Conservation (phyloP, 331 rosid species). For the Prunus yedoensis region DNA sequence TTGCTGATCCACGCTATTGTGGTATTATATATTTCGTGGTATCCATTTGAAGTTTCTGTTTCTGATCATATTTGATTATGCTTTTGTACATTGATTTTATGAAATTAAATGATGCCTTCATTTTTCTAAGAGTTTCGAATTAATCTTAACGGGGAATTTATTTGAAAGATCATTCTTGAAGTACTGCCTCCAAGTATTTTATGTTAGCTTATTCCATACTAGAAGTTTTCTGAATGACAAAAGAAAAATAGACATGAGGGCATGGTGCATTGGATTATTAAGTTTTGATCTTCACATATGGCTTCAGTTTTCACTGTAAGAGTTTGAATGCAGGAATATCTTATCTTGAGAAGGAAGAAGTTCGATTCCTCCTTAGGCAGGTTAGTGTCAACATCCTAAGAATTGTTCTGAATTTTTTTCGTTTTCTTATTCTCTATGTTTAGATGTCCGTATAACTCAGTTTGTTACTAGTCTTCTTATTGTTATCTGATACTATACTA, state of each 20-base stretch:
- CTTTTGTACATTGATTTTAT: constrained; percentile 18
- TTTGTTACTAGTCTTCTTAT: neutral
- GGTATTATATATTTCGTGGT: constrained; percentile 65
- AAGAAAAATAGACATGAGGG: neutral
- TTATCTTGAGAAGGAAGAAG: constrained; percentile 96
- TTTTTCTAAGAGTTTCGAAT: neutral
- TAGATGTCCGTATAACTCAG: neutral
- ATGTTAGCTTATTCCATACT: neutral
- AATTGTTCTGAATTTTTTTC: neutral
- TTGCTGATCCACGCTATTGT: constrained; percentile 95
- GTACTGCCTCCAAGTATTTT: neutral
- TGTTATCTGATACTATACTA: neutral
- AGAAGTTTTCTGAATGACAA: neutral
- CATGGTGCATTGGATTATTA: neutral
- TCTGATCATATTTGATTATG: constrained; percentile 31
- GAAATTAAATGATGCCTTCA: constrained; percentile 17
- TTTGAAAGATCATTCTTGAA: neutral
- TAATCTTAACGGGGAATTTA: neutral
- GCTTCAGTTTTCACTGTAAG: constrained; percentile 32
- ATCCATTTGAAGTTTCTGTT: constrained; percentile 38
- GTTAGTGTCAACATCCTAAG: constrained; percentile 50
- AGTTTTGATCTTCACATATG: constrained; percentile 8
- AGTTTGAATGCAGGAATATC: constrained; percentile 69
- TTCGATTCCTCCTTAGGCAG: constrained; percentile 89
- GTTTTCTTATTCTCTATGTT: neutral